A percentile compares a stretch with the other conserved stretches of the same genome.
Conservation (phyloP, 352 stramenopile genomes). For the Lagenidium sp. region DNA sequence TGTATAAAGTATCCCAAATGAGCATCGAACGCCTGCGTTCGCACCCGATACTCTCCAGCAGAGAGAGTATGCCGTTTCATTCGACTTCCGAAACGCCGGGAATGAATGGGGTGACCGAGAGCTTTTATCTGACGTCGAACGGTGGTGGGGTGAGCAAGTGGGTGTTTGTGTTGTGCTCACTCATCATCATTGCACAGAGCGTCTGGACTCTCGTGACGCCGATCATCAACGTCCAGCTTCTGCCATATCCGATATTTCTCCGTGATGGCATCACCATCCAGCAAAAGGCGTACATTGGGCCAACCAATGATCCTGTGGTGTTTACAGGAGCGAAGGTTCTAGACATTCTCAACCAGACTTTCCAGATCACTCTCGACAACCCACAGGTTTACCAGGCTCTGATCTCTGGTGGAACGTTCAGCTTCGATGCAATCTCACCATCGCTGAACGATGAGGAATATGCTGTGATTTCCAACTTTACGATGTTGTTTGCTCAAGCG, state of each 20-base stretch:
- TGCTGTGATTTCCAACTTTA: not conserved
- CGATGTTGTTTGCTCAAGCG: not conserved
- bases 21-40: not conserved
- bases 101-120: not conserved
- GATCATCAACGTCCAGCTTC: not conserved
- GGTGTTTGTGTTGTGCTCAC: not conserved
- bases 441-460: not conserved
- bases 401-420: not conserved
- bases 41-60: too few relatives aligned
- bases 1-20: not conserved
- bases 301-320: not conserved
- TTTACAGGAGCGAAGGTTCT: not conserved
- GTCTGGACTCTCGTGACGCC: not conserved
- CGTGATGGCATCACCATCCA: not conserved
- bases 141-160: not conserved
- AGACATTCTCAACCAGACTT: not conserved
- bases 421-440: not conserved
- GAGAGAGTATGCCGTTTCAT: not conserved
- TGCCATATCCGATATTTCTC: not conserved
- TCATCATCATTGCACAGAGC: not conserved
- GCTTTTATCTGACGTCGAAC: not conserved
- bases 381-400: not conserved
- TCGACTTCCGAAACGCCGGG: not conserved
- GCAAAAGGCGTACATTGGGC: not conserved
- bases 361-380: constrained; percentile 1